Evolutionary conservation across 371 early-diverging fungal genomes (phyloP), one percentile per base, ranked within the genome.

Genomic region (Apophysomyces ossiformis): DNA sequence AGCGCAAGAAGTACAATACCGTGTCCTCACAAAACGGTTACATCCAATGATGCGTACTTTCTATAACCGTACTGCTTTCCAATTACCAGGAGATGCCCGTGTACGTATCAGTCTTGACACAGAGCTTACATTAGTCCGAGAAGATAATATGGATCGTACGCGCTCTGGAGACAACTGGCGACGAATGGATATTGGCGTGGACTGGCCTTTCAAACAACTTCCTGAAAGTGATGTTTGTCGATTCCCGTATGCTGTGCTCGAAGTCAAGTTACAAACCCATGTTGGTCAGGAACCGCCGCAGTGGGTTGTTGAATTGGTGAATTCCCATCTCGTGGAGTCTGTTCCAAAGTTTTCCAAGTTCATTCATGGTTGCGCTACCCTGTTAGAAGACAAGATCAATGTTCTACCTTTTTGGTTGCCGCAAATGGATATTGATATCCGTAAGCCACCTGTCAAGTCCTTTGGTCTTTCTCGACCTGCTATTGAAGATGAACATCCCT

Each of bases 331-430:
- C 64, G 98, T 99, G 60, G 96, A 97, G 76, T 96, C 96, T 18
- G 98, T 99, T 7, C 98, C 99, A 63, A 99, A 98, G 76, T 99
- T 99, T 83, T 95, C 95, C 58, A 99, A 99, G 78, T 99, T 97
- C 81, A 92, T 98, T 66, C 99, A 99, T 79, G 99, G 99, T 61
- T 90, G 93, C 38, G 92, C 99, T 21, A 94, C 96, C 3, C 85
- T 99, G 47, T 84, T 98, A 56, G 95, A 95, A 68, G 88, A 91
- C 63, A 86, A 89, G 61, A 94, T 99, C 45, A 85, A 90, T 45
- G 87, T 95, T 38, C 86, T 99, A 62, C 99, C 99, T 9, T 99
- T 98, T 82, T 99, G 99, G 99, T 81, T 92, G 50, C 95, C 96
- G 26, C 99, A 99, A 76, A 98, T 99, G 96, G 92, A 93, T 68